These are phyloP conservation scores for Colletotrichum sojae DNA, from an alignment of 2,329 filamentous ascomycete species.

Conservation along the genomic window DNA sequence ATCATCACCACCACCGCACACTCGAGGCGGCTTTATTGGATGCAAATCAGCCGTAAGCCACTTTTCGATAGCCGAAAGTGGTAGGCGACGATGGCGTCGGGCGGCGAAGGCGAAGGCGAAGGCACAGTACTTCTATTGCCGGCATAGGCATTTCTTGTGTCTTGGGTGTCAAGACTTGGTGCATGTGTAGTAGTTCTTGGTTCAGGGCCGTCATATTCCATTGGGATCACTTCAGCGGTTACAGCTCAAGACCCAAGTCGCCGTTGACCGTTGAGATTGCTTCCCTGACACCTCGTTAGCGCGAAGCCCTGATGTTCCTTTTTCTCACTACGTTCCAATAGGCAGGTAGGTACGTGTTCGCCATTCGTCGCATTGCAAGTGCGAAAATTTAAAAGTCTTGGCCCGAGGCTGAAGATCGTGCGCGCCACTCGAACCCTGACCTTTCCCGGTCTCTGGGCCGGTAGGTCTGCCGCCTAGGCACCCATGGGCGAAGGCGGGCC, in stretches of 20 bases:
- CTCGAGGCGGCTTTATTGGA: constrained; percentile 22
- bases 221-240: neutral
- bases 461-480: neutral
- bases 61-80: constrained; percentile 13
- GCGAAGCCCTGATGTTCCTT: constrained; percentile 9
- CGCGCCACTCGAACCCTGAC: constrained; percentile 1
- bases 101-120: neutral
- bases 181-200: too few relatives aligned
- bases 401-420: constrained; percentile 3
- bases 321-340: neutral
- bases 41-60: constrained; percentile 38
- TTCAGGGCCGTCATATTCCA: neutral
- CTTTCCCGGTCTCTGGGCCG: neutral
- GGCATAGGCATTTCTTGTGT: neutral
- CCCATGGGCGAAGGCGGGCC: neutral
- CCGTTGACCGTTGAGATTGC: constrained; percentile 27
- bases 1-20: neutral
- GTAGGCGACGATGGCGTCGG: neutral
- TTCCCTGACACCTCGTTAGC: constrained; percentile 16
- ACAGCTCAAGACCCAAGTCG: neutral
- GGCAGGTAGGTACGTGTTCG: neutral
- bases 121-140: constrained; percentile 17
- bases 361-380: constrained; percentile 4
- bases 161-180: neutral
- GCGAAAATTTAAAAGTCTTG: neutral